Conservation (phyloP, 257 asterid genomes). For the Craterostigma plantagineum region DNA sequence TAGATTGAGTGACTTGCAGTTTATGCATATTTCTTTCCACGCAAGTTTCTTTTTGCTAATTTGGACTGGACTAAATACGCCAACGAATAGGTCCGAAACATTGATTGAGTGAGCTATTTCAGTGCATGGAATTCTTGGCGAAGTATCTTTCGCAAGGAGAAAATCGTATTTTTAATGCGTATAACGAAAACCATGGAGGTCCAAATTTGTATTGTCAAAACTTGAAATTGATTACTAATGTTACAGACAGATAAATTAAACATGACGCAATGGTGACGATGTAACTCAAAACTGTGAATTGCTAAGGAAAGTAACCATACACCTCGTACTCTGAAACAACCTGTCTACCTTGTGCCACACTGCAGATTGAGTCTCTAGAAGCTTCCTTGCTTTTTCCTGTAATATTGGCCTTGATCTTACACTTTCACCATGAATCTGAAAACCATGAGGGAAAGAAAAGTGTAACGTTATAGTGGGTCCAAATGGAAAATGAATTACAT, state of each 20-base stretch:
- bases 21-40: no score
- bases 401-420: constrained; percentile 38
- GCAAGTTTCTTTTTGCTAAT: no score
- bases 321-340: constrained; percentile 58
- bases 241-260: neutral
- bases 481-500: neutral
- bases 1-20: no score
- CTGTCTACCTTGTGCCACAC: constrained; percentile 65
- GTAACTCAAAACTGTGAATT: constrained; percentile 55
- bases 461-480: neutral
- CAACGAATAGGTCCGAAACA: no score
- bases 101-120: no score
- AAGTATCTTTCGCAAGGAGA: no score
- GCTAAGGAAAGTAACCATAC: constrained; percentile 66
- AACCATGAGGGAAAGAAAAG: neutral
- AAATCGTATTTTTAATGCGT: no score
- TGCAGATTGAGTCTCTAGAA: constrained; percentile 46
- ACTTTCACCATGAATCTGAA: constrained; percentile 77
- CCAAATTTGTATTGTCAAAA: no score
- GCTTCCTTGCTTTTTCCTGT: constrained; percentile 43
- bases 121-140: no score
- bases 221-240: neutral
- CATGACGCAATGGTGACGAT: neutral
- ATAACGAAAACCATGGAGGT: no score
- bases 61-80: no score